phyloP scores from a whole-genome alignment of 2,329 filamentous ascomycete genomes.

The Penicillium sp. region DNA sequence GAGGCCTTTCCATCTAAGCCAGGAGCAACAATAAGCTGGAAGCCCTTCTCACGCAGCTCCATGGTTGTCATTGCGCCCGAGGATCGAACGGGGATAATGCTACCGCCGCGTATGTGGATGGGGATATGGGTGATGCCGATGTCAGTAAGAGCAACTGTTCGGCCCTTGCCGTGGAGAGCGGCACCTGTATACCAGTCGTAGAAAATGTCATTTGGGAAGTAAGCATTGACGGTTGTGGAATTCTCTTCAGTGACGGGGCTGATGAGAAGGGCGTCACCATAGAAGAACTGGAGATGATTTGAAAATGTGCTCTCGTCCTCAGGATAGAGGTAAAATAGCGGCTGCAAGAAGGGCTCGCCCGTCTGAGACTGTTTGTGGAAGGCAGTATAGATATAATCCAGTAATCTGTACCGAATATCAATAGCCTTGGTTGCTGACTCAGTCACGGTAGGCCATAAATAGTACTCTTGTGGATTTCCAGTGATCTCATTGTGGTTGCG shows the following conservation, averaged over 20 bases:
- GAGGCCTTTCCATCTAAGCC: conserved; percentile 64
- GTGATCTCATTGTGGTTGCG: conserved; percentile 70
- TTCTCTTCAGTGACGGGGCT: conserved; percentile 60
- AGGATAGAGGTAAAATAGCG: conserved; percentile 75
- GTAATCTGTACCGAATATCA: conserved; percentile 72
- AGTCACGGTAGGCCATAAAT: conserved; percentile 68
- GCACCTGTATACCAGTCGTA: conserved; percentile 64
- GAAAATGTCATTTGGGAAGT: conserved; percentile 63
- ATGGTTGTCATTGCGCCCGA: conserved; percentile 63
- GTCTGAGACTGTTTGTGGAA: conserved; percentile 64
- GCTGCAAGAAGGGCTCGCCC: conserved; percentile 70
- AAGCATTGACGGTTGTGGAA: conserved; percentile 58
- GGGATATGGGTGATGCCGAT: conserved; percentile 61
- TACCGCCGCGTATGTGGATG: conserved; percentile 66
- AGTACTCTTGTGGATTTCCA: conserved; percentile 71
- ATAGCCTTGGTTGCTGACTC: conserved; percentile 71
- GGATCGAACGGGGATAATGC: conserved; percentile 62
- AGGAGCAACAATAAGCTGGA: conserved; percentile 73
- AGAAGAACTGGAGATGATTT: conserved; percentile 64
- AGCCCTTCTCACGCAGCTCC: conserved; percentile 66
- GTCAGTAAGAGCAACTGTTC: conserved; percentile 49
- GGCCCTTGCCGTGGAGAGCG: conserved; percentile 52
- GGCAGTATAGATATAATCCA: conserved; percentile 80
- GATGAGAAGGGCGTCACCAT: conserved; percentile 60
- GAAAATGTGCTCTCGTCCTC: conserved; percentile 57